Conservation (phyloP, 2,329 filamentous ascomycete genomes). For the Fonsecaea pugnacius region DNA sequence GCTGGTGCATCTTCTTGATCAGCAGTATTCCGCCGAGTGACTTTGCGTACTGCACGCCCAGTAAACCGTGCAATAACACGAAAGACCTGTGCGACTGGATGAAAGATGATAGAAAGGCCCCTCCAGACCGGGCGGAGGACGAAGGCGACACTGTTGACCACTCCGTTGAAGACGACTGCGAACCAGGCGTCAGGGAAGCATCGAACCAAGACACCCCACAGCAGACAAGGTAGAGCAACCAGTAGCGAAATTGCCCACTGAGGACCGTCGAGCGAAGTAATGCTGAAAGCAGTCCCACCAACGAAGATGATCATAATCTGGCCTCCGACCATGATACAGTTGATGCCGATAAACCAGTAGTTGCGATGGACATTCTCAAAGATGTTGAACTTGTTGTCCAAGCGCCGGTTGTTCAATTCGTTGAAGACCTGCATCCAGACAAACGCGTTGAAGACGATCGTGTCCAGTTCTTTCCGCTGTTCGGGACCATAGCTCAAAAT, state of each 20-base stretch:
- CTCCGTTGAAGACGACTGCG: conserved; percentile 51
- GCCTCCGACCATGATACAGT: conserved; percentile 81
- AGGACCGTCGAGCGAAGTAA: conserved; percentile 68
- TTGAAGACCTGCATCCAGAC: conserved; percentile 99
- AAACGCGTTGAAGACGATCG: conserved; percentile 95
- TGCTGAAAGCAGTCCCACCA: conserved; percentile 79
- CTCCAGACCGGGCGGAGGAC: conserved; percentile 51
- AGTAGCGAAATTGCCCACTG: conserved; percentile 90
- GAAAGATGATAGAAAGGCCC: conserved; percentile 39
- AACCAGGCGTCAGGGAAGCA: conserved; percentile 73
- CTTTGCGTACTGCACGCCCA: conserved; percentile 32
- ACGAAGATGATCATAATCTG: conserved; percentile 90
- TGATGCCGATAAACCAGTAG: conserved; percentile 86
- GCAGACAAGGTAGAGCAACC: conserved; percentile 81
- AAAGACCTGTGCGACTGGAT: conserved; percentile 40
- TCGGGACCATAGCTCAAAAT: conserved; percentile 63
- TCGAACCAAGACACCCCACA: conserved; percentile 79
- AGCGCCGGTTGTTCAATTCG: conserved; percentile 91
- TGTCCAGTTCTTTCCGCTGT: conserved; percentile 63
- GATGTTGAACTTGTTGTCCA: conserved; percentile 95
- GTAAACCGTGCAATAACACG: conserved; percentile 34
- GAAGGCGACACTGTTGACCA: conserved; percentile 59
- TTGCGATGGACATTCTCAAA: conserved; percentile 86
- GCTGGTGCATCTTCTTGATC: conserved; percentile 21
- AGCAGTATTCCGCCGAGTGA: conserved; percentile 28